Conservation (phyloP, 495 filamentous ascomycete species). For the Pyrenopolyporus hunteri region DNA sequence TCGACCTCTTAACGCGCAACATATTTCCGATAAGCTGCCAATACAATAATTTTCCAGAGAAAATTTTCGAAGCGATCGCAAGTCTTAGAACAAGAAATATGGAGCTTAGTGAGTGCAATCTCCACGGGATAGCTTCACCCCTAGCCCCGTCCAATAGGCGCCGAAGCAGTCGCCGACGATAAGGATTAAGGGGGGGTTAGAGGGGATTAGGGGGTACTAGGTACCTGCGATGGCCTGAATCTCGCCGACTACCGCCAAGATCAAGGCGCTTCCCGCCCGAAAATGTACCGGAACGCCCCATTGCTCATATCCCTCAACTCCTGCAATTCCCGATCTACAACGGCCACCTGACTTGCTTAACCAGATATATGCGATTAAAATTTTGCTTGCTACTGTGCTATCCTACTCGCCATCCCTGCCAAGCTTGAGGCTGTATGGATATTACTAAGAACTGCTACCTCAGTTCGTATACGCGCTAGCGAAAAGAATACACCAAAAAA, state of each 20-base stretch:
- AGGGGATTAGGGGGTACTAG: too few species aligned
- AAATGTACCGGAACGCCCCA: constrained; percentile 38
- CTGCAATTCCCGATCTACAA: constrained; percentile 40
- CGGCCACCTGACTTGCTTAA: constrained; percentile 33
- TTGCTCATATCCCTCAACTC: constrained; percentile 22
- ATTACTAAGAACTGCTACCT: constrained; percentile 33
- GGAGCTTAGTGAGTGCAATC: constrained; percentile 21
- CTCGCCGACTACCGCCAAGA: constrained; percentile 19
- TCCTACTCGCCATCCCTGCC: constrained; percentile 13
- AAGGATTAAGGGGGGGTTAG: constrained; percentile 14
- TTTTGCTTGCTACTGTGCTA: background rate
- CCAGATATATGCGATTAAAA: constrained; percentile 7
- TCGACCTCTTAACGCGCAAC: background rate
- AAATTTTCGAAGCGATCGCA: constrained; percentile 10
- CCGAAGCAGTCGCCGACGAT: constrained; percentile 14
- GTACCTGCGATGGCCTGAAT: too few species aligned
- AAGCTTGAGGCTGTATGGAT: constrained; percentile 34
- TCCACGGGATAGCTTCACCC: constrained; percentile 1
- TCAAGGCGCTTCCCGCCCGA: constrained; percentile 26
- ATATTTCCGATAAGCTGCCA: background rate
- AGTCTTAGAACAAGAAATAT: constrained; percentile 8
- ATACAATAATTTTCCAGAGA: background rate
- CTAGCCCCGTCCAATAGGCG: constrained; percentile 10
- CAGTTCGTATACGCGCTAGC: constrained; percentile 15
- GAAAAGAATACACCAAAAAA: constrained; percentile 8